Evolutionary conservation across 345 rosid genomes (phyloP), one percentile per base, ranked within the genome.

Genomic region (Populus simonii): DNA sequence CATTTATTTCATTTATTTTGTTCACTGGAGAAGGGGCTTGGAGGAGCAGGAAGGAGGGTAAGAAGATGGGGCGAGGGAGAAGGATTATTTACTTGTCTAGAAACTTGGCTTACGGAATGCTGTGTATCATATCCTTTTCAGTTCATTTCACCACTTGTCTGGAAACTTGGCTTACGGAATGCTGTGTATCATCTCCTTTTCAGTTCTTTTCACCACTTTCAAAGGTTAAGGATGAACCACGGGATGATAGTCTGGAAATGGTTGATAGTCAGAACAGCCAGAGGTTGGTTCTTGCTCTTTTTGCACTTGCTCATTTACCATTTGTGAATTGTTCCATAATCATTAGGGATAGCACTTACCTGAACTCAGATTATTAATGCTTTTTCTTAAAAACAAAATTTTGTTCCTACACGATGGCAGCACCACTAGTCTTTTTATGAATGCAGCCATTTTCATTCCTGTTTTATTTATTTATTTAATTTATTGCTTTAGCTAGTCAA

Each of bases 121-220:
- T 39, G 25, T 68, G 6, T 8, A 57, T 36, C 10, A 12, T 33
- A 49, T 20, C 27, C 17, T 49, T 68, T 61, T 81, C 83, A 94
- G 99, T 94, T 94, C 86, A 93, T 94, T 86, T 94, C 99, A 79
- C 83, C 93, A 8, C 90, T 94, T 80, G 8, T 9, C 15, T 67
- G 47, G 27, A 67, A 12, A 35, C 22, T 36, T 67, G 43, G 71
- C 71, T 67, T 36, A 36, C 23, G 3, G 3, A 18, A 67, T 39
- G 13, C 6, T 68, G 25, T 68, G 6, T 8, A 57, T 36, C 10
- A 7, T 33, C 36, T 20, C 27, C 17, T 38, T 68, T 61, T 81
- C 83, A 94, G 99, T 94, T 94, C 86, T 94, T 94, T 86, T 94
- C 99, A 77, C 83, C 96, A 6, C 90, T 93, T 80, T 86, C 98